Conservation (phyloP, 2,329 filamentous ascomycete genomes). For the Aureobasidium namibiae region DNA sequence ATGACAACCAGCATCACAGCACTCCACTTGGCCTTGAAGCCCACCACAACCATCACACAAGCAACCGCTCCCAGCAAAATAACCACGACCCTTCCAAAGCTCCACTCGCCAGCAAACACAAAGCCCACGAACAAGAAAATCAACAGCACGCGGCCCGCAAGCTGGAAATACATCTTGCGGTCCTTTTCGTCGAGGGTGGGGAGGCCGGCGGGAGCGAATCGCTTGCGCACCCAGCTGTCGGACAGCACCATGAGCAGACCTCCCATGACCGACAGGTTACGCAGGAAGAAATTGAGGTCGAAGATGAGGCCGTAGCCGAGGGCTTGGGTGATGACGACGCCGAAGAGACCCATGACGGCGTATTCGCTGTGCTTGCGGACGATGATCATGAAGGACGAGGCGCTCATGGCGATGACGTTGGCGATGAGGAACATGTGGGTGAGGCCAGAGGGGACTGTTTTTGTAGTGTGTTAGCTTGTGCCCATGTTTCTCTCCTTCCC, state of each 20-base stretch:
- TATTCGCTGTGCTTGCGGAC: conserved; percentile 87
- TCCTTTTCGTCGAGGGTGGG: conserved; percentile 97
- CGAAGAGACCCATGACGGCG: conserved; percentile 82
- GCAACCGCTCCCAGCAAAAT: conserved; percentile 79
- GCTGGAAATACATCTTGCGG: conserved; percentile 99
- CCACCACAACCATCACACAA: conserved; percentile 97
- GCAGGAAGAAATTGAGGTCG: conserved; percentile 99
- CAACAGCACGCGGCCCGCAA: conserved; percentile 86
- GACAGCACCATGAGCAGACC: conserved; percentile 96
- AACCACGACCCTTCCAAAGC: conserved; percentile 76
- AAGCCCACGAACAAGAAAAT: conserved; percentile 98
- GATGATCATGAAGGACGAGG: conserved; percentile 80
- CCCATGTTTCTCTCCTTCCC: too few species aligned
- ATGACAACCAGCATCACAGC: conserved; percentile 92
- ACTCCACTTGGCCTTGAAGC: conserved; percentile 99
- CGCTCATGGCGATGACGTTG: conserved; percentile 83
- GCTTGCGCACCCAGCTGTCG: conserved; percentile 96
- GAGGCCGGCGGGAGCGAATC: conserved; percentile 88
- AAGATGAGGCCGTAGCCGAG: conserved; percentile 97
- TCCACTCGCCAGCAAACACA: conserved; percentile 91
- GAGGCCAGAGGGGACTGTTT: conserved; percentile 70
- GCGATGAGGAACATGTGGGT: conserved; percentile 87
- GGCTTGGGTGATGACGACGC: conserved; percentile 85
- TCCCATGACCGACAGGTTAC: conserved; percentile 94
- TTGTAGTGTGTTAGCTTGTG: neutral